These are phyloP conservation scores for Nemania abortiva DNA, from an alignment of 2,329 filamentous ascomycete genomes.

Conservation along the genomic window DNA sequence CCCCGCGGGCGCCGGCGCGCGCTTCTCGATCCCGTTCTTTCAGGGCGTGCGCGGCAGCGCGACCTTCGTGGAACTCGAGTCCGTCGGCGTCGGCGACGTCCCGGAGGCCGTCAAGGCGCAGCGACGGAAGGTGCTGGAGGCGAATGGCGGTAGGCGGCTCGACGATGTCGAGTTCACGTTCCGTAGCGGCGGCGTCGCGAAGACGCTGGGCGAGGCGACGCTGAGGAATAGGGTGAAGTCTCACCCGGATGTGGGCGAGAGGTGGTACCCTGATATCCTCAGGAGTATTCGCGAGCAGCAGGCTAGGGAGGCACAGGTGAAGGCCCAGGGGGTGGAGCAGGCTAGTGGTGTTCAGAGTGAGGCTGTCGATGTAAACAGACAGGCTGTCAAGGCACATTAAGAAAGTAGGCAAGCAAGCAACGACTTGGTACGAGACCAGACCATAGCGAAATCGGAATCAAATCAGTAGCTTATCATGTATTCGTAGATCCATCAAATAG, in stretches of 20 bases:
- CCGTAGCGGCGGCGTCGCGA: conserved; percentile 73
- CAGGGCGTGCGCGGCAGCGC: conserved; percentile 86
- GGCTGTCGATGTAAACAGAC: conserved; percentile 41
- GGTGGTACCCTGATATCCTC: conserved; percentile 78
- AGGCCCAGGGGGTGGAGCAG: conserved; percentile 22
- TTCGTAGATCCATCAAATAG: conserved; percentile 37
- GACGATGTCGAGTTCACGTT: conserved; percentile 93
- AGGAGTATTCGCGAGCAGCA: conserved; percentile 70
- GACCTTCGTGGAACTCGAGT: conserved; percentile 80
- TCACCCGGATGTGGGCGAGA: conserved; percentile 86
- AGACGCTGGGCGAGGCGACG: conserved; percentile 83
- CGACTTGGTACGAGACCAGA: conserved; percentile 4
- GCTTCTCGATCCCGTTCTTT: conserved; percentile 89
- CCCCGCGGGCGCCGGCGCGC: conserved; percentile 73
- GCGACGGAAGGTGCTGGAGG: conserved; percentile 68
- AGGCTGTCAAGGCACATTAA: conserved; percentile 57
- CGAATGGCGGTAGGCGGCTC: conserved; percentile 65
- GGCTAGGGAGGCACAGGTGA: conserved; percentile 55
- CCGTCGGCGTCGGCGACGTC: conserved; percentile 66
- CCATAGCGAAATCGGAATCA: conserved; percentile 1
- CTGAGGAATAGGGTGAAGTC: conserved; percentile 87
- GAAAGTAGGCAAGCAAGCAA: conserved; percentile 13
- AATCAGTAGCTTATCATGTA: conserved; percentile 27
- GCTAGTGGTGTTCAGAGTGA: conserved; percentile 20
- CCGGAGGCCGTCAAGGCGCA: conserved; percentile 73